Base-by-base conservation (phyloP, 2,329 filamentous ascomycete species). In the Aspergillus jensenii region DNA sequence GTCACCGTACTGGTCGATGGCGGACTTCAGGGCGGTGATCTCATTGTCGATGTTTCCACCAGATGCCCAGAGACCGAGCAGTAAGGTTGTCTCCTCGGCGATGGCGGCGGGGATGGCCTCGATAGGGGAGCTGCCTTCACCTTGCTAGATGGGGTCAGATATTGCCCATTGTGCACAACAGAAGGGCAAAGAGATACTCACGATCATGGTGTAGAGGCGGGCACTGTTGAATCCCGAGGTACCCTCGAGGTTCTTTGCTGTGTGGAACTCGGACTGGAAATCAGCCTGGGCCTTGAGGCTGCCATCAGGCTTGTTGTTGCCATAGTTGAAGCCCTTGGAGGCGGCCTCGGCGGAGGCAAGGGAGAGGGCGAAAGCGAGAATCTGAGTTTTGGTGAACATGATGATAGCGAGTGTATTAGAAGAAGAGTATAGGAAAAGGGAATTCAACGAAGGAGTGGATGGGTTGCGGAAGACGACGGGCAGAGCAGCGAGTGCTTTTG, bases 51-150 rank as follows among this genome's bases (percentile, higher is more conserved):
- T 87, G 55, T 84, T 78, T 50, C 87, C 87, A 41, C 81, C 89
- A 0, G 90, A 93, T 9, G 86, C 85, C 92, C 92, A 96, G 51
- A 97, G 79, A 65, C 91, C 91, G 12, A 96, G 85, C 11, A 97
- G 83, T 25, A 97, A 83, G 44, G 83, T 82, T 2, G 90, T 96
- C 67, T 91, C 84, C 68, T 90, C 90, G 65, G 82, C 84, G 75
- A 96, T 91, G 67, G 91, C 92, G 44, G 92, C 92, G 43, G 88
- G 89, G 62, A 96, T 91, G 63, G 89, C 90, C 41, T 83, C 79
- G 68, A 89, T 91, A 66, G 86, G 82, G 31, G 81, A 81, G 75
- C 82, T 87, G 62, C 82, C 75, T 6, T 88, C 87, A 53, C 66
- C 71, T 65, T 70, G 72, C 67, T 64, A 53, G 46, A 35, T 48